A percentile compares a stretch with the other conserved stretches of the same genome.
phyloP scores from a whole-genome alignment of 805 yeast species.

The Starmerella etchellsii region DNA sequence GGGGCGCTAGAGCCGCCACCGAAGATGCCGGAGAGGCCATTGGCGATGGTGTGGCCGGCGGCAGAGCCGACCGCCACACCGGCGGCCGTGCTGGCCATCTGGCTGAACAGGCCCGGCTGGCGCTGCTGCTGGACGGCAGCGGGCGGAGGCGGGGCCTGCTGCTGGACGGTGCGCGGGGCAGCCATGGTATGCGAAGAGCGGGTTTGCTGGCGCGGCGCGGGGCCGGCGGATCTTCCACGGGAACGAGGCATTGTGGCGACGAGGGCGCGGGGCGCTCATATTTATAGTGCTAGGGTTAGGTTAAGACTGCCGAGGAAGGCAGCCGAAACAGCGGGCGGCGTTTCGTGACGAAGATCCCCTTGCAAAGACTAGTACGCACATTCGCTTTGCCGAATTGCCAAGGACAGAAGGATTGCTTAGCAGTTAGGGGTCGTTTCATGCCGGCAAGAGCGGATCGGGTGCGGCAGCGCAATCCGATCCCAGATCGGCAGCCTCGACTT shows the following conservation, averaged over 20 bases:
- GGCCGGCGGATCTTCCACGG: constrained; percentile 33
- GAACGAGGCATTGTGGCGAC: constrained; percentile 27
- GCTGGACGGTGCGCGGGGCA: constrained; percentile 62
- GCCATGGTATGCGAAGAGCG: constrained; percentile 31
- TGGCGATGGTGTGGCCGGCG: constrained; percentile 92
- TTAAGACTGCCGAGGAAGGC: too few species aligned
- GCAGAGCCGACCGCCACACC: constrained; percentile 99
- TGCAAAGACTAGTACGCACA: too few species aligned
- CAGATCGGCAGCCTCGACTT: too few species aligned
- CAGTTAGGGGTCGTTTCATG: too few species aligned
- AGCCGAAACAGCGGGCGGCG: too few species aligned
- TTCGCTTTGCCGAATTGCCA: too few species aligned
- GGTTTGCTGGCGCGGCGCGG: constrained; percentile 22
- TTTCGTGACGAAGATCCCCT: too few species aligned
- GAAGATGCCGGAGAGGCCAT: constrained; percentile 80
- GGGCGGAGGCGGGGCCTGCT: constrained; percentile 36
- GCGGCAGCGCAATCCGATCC: too few species aligned
- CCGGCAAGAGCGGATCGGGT: too few species aligned
- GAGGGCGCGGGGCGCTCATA: too few species aligned
- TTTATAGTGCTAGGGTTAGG: too few species aligned
- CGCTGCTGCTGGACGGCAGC: constrained; percentile 35
- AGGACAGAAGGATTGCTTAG: too few species aligned
- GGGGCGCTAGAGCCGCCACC: constrained; percentile 59
- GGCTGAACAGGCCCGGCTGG: constrained; percentile 79
- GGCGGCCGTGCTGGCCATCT: constrained; percentile 98